These are phyloP conservation scores for Lagenidium sp. DNA, from an alignment of 352 stramenopile species.

Conservation along the genomic window DNA sequence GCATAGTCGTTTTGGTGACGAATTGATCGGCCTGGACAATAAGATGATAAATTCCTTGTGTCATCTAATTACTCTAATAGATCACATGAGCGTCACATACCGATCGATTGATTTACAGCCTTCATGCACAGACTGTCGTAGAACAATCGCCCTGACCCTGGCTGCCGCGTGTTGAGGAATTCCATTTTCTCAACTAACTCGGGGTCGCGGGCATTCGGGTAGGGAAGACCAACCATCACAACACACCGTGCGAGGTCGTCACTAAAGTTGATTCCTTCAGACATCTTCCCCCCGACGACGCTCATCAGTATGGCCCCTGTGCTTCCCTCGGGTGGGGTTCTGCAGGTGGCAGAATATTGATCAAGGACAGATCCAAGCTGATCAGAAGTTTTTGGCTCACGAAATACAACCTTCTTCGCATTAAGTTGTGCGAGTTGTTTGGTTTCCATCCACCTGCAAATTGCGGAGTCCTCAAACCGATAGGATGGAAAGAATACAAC, in stretches of 20 bases:
- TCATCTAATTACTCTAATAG: neutral
- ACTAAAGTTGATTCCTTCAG: slow-evolving; percentile 99
- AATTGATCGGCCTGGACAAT: slow-evolving; percentile 86
- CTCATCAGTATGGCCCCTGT: slow-evolving; percentile 89
- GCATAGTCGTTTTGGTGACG: slow-evolving; percentile 97
- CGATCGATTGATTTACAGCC: slow-evolving; percentile 99
- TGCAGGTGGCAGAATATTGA: slow-evolving; percentile 75
- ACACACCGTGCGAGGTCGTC: slow-evolving; percentile 96
- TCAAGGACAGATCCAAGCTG: slow-evolving; percentile 87
- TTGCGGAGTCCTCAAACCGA: slow-evolving; percentile 88
- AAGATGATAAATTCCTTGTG: neutral
- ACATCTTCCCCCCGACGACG: slow-evolving; percentile 99
- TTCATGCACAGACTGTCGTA: slow-evolving; percentile 99
- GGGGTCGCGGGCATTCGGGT: slow-evolving; percentile 94
- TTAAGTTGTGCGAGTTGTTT: slow-evolving; percentile 78
- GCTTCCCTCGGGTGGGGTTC: neutral
- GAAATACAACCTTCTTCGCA: slow-evolving; percentile 88
- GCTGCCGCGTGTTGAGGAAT: slow-evolving; percentile 71
- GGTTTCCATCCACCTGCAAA: slow-evolving; percentile 82
- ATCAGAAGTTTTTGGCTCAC: slow-evolving; percentile 91
- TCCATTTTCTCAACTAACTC: slow-evolving; percentile 97
- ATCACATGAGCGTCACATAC: slow-evolving; percentile 15
- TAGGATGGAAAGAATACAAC: slow-evolving; percentile 99
- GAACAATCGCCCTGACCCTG: slow-evolving; percentile 80
- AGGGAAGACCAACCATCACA: slow-evolving; percentile 97